Conservation (phyloP, 305 asterid genomes). For the Salvia sclarea region DNA sequence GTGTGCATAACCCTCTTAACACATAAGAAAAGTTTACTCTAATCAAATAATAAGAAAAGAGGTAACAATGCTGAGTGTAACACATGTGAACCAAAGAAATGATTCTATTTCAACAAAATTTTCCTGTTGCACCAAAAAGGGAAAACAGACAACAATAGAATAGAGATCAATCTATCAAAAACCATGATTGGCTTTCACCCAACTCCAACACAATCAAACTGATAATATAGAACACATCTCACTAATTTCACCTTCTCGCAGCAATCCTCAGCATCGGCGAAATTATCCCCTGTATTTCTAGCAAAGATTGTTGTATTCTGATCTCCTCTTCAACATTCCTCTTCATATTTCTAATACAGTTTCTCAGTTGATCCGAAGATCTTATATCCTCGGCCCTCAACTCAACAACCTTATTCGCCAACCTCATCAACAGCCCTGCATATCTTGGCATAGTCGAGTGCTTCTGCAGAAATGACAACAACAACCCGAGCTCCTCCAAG, state of each 20-base stretch:
- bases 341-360: constrained; percentile 68
- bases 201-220: constrained; percentile 10
- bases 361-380: constrained; percentile 48
- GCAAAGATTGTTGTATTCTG: constrained; percentile 69
- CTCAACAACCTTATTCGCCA: constrained; percentile 69
- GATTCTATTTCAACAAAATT: constrained; percentile 19
- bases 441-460: constrained; percentile 68
- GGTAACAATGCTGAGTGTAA: background rate
- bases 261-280: constrained; percentile 80
- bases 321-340: constrained; percentile 79
- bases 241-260: constrained; percentile 51
- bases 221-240: background rate
- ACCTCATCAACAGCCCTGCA: constrained; percentile 54
- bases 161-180: constrained; percentile 15
- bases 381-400: constrained; percentile 67
- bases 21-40: background rate
- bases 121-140: constrained; percentile 5
- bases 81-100: constrained; percentile 14
- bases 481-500: constrained; percentile 55
- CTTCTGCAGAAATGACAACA: constrained; percentile 73
- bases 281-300: constrained; percentile 78
- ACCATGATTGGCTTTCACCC: constrained; percentile 16
- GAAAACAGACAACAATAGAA: constrained; percentile 8
- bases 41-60: background rate
- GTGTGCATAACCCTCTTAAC: background rate